Evolutionary conservation across 2,329 filamentous ascomycete genomes (phyloP).

Genomic region (Aureobasidium sp.): DNA sequence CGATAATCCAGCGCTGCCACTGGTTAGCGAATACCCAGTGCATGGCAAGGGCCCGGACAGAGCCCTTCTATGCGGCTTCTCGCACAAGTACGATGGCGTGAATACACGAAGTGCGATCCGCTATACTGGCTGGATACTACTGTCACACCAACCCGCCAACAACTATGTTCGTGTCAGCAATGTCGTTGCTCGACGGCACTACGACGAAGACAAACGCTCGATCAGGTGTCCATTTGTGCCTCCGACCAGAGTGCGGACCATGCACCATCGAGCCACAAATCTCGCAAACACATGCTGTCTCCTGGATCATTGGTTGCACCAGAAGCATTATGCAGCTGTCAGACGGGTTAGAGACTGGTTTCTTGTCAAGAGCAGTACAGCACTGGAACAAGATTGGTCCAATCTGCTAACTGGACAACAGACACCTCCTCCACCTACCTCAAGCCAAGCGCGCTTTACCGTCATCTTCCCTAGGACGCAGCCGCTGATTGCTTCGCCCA

Average conservation of each 20-base stretch:
- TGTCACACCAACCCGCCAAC: neutral
- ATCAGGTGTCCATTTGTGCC: neutral
- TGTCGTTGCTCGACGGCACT: neutral
- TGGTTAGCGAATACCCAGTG: neutral
- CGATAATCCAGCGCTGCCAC: neutral
- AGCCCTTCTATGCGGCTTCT: neutral
- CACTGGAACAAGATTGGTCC: neutral
- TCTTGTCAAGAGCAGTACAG: neutral
- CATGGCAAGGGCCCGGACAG: neutral
- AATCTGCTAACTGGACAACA: neutral
- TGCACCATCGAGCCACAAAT: neutral
- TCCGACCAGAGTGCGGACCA: neutral
- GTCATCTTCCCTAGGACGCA: neutral
- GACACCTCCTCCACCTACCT: neutral
- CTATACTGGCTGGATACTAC: neutral
- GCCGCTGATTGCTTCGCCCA: neutral
- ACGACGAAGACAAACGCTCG: neutral
- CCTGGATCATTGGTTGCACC: neutral
- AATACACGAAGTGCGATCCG: neutral
- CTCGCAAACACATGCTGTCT: neutral
- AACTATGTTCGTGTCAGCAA: neutral
- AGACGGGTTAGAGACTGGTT: neutral
- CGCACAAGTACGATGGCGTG: neutral
- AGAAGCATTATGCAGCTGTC: neutral
- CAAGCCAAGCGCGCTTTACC: neutral